Base-by-base conservation (phyloP, 805 yeast species). In the Myxozyma melibiosi region DNA sequence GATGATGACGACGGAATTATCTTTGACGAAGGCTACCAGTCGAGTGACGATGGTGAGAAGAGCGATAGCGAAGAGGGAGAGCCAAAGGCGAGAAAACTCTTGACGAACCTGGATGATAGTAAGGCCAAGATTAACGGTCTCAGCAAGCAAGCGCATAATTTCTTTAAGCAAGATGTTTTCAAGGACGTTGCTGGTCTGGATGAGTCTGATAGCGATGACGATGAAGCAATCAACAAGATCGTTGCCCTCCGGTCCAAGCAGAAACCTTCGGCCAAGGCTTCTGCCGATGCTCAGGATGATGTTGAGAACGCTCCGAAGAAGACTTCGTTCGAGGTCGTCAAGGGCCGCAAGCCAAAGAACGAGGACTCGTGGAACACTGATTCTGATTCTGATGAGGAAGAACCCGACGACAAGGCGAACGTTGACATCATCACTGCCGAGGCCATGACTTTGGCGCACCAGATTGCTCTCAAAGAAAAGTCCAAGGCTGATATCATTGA, bases 401-500 rank as follows among this genome's bases (percentile, higher is more conserved):
- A 61, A n/a, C 57, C 16, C 11, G 55, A 44, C n/a, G 30, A 24
- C 2, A 61, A 55, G 43, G 61, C 68, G 51, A 86, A 83, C 58
- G 84, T 89, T 48, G 96, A 89, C 62, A 76, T 91, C 58, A 95
- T 94, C 18, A 90, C 97, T 1, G 96, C 87, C 0, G 96, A 90
- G 71, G 97, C 97, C 4, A 94, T 94, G 99, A 94, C 99, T 0
- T 76, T 94, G 67, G 99, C 99, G 0, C 99, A 94, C 70, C 90
- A 94, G 73, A 78, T 94, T 38, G 99, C 98, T 0, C 73, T 90
- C 25, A 97, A 97, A 8, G 90, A 89, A 67, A 59, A 53, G 16
- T 82, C 85, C 48, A 90, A 86, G 70, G 85, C 88, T 66, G 96
- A 90, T 68, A 76, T 92, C 55, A 76, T 89, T n/a, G 90, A 90